Conservation (phyloP, 2,329 filamentous ascomycete species). For the Knufia fluminis region DNA sequence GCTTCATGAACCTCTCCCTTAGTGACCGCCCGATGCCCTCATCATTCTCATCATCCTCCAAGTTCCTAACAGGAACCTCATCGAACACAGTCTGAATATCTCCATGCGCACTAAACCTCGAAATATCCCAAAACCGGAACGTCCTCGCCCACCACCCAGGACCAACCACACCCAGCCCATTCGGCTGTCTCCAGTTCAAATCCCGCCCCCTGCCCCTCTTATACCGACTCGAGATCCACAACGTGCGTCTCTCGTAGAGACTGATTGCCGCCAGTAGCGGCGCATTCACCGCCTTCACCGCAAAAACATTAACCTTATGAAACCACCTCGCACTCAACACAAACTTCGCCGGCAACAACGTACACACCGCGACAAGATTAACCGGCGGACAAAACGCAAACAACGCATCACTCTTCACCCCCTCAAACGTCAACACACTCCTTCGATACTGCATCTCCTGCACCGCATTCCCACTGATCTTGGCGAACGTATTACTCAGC, state of each 20-base stretch:
- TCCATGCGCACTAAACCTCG: constrained; percentile 59
- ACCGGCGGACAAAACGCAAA: constrained; percentile 78
- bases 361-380: constrained; percentile 66
- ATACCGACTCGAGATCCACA: constrained; percentile 45
- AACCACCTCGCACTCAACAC: constrained; percentile 75
- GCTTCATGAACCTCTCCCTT: constrained; percentile 4
- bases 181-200: constrained; percentile 18
- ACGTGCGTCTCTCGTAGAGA: constrained; percentile 57
- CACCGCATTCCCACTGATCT: constrained; percentile 64
- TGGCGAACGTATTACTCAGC: constrained; percentile 74
- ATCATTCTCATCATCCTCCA: neutral
- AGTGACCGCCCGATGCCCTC: constrained; percentile 5
- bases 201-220: neutral
- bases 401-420: constrained; percentile 74
- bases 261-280: constrained; percentile 65
- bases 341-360: constrained; percentile 69
- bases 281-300: constrained; percentile 64
- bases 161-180: constrained; percentile 12
- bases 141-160: constrained; percentile 8
- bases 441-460: constrained; percentile 78
- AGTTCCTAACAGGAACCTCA: neutral
- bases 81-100: constrained; percentile 67
- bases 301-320: constrained; percentile 77
- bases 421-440: constrained; percentile 73
- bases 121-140: constrained; percentile 53